Percentiles rank a stretch among this genome's conserved stretches.
These are phyloP conservation scores for Camelina hispida DNA, from an alignment of 345 rosid genomes.

Conservation along the genomic window DNA sequence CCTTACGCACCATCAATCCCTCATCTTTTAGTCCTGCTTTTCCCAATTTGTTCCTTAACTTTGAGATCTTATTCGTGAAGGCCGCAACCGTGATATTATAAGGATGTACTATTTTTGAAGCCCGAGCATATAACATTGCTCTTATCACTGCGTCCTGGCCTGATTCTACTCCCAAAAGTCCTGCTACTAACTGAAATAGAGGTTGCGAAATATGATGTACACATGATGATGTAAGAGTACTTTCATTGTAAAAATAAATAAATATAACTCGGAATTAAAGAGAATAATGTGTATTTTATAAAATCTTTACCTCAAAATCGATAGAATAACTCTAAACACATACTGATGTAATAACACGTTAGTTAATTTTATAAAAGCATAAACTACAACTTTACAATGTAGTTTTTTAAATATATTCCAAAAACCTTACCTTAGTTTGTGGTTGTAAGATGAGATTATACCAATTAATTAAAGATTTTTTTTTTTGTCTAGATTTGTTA, in stretches of 20 bases:
- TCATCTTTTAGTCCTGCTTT: constrained; percentile 55
- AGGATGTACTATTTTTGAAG: constrained; percentile 39
- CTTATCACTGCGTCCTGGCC: constrained; percentile 87
- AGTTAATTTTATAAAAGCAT: neutral
- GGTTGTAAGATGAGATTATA: constrained; percentile 14
- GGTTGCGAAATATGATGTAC: neutral
- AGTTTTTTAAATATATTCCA: neutral
- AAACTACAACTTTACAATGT: neutral
- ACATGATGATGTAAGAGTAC: neutral
- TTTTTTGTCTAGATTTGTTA: constrained; percentile 28
- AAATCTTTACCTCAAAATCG: neutral
- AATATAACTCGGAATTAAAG: no score
- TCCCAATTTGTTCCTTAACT: constrained; percentile 38
- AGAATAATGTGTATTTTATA: neutral
- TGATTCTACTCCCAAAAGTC: constrained; percentile 77
- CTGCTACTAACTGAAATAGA: constrained; percentile 66
- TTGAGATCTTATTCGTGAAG: constrained; percentile 39
- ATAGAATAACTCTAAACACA: neutral
- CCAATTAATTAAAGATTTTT: neutral
- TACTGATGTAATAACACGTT: constrained; percentile 20
- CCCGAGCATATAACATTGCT: constrained; percentile 55
- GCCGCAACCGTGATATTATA: constrained; percentile 33
- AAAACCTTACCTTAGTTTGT: neutral
- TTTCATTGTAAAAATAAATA: no score
- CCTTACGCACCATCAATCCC: constrained; percentile 51